Base-by-base conservation (phyloP, 805 yeast species). In the Torulaspora gathmanii region DNA sequence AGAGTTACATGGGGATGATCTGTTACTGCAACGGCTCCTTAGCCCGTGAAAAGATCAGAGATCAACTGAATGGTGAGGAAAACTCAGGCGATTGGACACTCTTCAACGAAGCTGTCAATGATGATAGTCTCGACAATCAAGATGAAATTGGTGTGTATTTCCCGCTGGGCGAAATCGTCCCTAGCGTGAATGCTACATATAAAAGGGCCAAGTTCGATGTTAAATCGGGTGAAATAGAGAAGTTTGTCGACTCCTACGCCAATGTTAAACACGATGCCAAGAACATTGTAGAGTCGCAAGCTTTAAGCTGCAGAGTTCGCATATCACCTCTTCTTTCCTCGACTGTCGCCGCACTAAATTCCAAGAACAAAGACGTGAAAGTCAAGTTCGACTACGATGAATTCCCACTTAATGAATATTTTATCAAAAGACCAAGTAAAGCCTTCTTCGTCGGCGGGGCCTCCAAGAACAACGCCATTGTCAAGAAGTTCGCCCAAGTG, bases 21-120 rank as follows among this genome's bases (percentile, higher is more conserved):
- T 89, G 97, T 63, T 89, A 89, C 64, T 85, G 95, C 59, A 89
- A 89, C 62, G 96, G 97, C 0, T 77, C 96, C 0, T 68, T 89
- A 39, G 95, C 96, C 0, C 72, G 97, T 52, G 96, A 89, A 57
- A 72, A 74, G 46, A 72, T 88, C 9, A 72, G 93, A 40, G 83
- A 88, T 63, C 70, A 68, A 19, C 49, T 87, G 25, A 84, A 83
- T 57, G 63, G 42, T 1, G 48, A 58, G 11, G 53, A 56, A 2
- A 62, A 63, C 4, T 52, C 53, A 5, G 64, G 69, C 28, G 68
- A 71, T n/a, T 84, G 91, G 91, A 70, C 71, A 37, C 66, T 72
- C 49, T 85, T 85, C 55, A 76, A 82, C 57, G 71, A 73, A 37
- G 66, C 83, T 3, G 51, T 63, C 5, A 16, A 33, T 9, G 54